Base-by-base conservation (phyloP, 768 basidiomycete genomes). In the Panellus pusillus region DNA sequence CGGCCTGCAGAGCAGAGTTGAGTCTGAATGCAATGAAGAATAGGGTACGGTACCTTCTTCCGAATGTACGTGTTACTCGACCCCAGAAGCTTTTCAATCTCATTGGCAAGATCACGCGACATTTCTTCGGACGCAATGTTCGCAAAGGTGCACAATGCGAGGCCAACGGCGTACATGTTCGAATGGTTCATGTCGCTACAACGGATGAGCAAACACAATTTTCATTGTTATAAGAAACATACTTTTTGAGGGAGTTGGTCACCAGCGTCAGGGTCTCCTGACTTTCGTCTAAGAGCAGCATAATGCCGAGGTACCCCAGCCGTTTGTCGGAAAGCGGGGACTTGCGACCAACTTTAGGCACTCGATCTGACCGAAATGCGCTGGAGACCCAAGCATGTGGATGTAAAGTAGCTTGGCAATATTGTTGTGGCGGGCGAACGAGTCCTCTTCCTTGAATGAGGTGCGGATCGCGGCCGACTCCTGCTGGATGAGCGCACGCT, bases 81-180 rank as follows among this genome's bases (percentile, higher is more conserved):
- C 9, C 97, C 97, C 50, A 99, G 76, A 4, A 98, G 78, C 72
- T 98, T 98, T 74, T 98, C 95, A 61, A 99, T 91, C 75, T 98
- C 97, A 65, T 98, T 96, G 49, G 90, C 91, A 61, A 99, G 77
- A 78, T 99, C 97, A 58, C 97, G 85, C 27, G 96, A 94, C 97
- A 99, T 99, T 72, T 99, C 97, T 71, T 99, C 97, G 17, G 94
- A 97, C 9, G 97, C 93, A 61, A 98, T 98, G 66, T 98, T 98
- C 54, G 96, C 97, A 66, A 99, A 98, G 0, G 97, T 98, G 65
- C 94, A 98, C 32, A 99, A 83, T 2, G 94, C 96, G 51, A 99
- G 81, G 6, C 97, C 97, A 20, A 98, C 97, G 4, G 91, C 92
- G 69, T 98, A 98, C 92, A 97, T 97, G 72, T 98, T 98, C 1